Conservation (phyloP, 2,329 filamentous ascomycete genomes). For the Fusarium albosuccineum region DNA sequence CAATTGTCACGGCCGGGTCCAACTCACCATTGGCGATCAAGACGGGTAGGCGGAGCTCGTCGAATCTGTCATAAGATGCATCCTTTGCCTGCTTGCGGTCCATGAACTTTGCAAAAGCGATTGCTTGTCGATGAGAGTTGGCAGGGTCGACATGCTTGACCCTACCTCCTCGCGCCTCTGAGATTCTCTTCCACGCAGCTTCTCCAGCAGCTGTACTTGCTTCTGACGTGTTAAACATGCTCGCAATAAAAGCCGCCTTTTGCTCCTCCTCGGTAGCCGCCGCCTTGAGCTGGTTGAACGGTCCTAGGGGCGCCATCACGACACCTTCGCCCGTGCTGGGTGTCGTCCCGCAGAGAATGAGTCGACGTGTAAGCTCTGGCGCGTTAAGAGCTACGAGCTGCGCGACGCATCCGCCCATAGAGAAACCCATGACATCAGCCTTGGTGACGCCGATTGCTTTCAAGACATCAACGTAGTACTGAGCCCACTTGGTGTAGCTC, state of each 20-base stretch:
- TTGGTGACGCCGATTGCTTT: constrained; percentile 53
- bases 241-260: constrained; percentile 49
- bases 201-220: constrained; percentile 50
- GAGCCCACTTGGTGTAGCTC: constrained; percentile 48
- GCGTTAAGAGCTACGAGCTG: constrained; percentile 59
- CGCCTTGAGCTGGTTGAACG: constrained; percentile 51
- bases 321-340: constrained; percentile 55
- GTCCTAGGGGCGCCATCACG: constrained; percentile 44
- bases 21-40: constrained; percentile 55
- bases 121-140: constrained; percentile 47
- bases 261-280: constrained; percentile 51
- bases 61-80: constrained; percentile 51
- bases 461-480: constrained; percentile 53
- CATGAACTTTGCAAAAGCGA: constrained; percentile 54
- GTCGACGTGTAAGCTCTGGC: constrained; percentile 53
- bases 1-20: not conserved
- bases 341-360: constrained; percentile 60
- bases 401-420: constrained; percentile 62
- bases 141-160: constrained; percentile 44
- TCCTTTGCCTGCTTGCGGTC: constrained; percentile 50
- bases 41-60: constrained; percentile 52
- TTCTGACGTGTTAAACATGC: constrained; percentile 52
- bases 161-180: constrained; percentile 43
- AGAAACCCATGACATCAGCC: constrained; percentile 63
- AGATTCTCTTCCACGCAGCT: constrained; percentile 53